Evolutionary conservation across 1,284 basidiomycete species (phyloP).

Genomic region (Tylopilus sp.): DNA sequence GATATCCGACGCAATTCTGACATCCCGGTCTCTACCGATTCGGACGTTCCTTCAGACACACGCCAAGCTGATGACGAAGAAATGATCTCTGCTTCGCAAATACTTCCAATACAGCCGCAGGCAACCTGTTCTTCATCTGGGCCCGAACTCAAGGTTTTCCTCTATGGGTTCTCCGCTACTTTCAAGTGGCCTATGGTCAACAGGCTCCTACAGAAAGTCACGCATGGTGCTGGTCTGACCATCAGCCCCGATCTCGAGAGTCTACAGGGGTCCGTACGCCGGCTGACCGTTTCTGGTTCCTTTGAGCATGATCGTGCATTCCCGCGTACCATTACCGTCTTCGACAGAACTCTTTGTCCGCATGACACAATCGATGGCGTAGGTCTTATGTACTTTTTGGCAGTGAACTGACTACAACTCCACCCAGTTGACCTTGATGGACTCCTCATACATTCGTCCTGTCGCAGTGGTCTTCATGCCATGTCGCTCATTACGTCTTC

Average conservation of each 20-base stretch:
- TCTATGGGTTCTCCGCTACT: conserved; percentile 55
- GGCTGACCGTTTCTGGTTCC: conserved; percentile 23
- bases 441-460: conserved; percentile 43
- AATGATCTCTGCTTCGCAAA: conserved; percentile 21
- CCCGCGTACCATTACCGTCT: conserved; percentile 41
- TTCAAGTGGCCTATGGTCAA: conserved; percentile 57
- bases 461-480: conserved; percentile 65
- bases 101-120: conserved; percentile 32
- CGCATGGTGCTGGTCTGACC: conserved; percentile 28
- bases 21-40: conserved; percentile 15
- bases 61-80: conserved; percentile 26
- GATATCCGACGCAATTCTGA: conserved; percentile 23
- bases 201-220: conserved; percentile 46
- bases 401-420: conserved; percentile 42
- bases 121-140: conserved; percentile 15
- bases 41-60: conserved; percentile 12
- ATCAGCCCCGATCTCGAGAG: conserved; percentile 17
- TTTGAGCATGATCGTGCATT: conserved; percentile 23
- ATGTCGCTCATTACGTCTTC: conserved; percentile 39
- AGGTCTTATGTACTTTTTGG: conserved; percentile 37
- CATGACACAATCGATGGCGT: conserved; percentile 39
- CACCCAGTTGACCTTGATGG: conserved; percentile 40
- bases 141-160: conserved; percentile 50
- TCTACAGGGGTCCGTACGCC: conserved; percentile 24
- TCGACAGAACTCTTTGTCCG: conserved; percentile 47